A percentile compares a stretch with the other conserved stretches of the same genome.
Evolutionary conservation across 306 rosid genomes (phyloP).

Genomic region (Phaseolus lunatus): DNA sequence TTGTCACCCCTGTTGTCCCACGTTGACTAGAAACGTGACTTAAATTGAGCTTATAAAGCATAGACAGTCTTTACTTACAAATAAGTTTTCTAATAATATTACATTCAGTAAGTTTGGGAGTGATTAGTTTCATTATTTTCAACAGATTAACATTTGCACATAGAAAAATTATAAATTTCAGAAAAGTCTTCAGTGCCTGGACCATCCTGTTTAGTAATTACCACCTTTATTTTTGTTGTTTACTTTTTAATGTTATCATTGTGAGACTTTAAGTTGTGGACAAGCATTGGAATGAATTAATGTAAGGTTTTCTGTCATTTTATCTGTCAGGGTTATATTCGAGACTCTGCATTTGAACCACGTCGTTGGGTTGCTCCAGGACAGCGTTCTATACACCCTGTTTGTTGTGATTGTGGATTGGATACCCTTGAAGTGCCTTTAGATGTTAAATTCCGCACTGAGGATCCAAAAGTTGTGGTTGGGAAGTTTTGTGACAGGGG

Average conservation of each 20-base stretch:
- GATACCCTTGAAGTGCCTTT: conserved; percentile 84
- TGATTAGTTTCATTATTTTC: too few species aligned
- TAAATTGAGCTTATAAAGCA: too few species aligned
- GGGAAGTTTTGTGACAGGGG: conserved; percentile 89
- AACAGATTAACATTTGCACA: too few species aligned
- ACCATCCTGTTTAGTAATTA: conserved; percentile 5
- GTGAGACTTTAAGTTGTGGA: not conserved
- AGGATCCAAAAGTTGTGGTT: conserved; percentile 72
- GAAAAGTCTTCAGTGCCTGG: not conserved
- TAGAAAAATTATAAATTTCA: not conserved
- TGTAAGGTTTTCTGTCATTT: conserved; percentile 37
- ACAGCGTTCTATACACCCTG: conserved; percentile 62
- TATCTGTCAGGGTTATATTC: conserved; percentile 70
- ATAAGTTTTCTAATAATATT: too few species aligned
- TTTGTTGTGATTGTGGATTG: conserved; percentile 78
- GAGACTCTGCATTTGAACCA: conserved; percentile 90
- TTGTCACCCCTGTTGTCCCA: too few species aligned
- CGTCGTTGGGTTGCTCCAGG: conserved; percentile 99
- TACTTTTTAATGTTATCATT: not conserved
- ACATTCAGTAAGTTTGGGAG: not conserved
- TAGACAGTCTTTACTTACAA: too few species aligned
- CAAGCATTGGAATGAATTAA: conserved; percentile 20
- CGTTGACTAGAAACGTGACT: too few species aligned
- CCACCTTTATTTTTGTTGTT: not conserved
- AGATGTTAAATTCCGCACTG: conserved; percentile 69